Percentiles rank a stretch among this genome's conserved stretches.
Conservation (phyloP, 176 grass and related monocot genomes). For the Hsuehochloa calcarea region DNA sequence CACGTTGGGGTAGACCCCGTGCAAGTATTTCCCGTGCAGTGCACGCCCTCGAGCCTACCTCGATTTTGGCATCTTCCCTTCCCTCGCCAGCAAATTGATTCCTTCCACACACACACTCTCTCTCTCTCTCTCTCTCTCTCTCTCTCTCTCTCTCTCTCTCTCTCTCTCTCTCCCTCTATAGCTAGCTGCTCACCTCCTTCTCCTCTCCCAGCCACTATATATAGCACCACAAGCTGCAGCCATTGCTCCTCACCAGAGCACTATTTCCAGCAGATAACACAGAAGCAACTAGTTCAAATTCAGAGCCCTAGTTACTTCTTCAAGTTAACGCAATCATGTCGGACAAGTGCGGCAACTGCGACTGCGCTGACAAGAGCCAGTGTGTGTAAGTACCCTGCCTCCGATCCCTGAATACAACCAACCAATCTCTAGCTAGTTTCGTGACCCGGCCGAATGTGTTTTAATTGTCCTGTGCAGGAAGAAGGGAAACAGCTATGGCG, state of each 20-base stretch:
- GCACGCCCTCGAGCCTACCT: no score
- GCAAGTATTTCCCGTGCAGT: no score
- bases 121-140: background rate
- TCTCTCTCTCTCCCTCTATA: background rate
- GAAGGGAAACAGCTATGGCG: slow-evolving; percentile 64
- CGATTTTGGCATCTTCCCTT: no score
- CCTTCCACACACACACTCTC: no score
- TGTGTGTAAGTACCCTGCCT: slow-evolving; percentile 52
- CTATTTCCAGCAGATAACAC: background rate
- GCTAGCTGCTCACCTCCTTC: no score
- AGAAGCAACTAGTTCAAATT: background rate
- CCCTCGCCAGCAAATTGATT: background rate
- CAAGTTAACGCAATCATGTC: slow-evolving; percentile 46
- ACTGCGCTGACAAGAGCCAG: slow-evolving; percentile 80
- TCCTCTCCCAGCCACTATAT: slow-evolving; percentile 15
- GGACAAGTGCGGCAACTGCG: slow-evolving; percentile 80
- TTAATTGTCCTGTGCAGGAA: slow-evolving; percentile 43
- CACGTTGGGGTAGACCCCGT: no score
- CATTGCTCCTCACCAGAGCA: slow-evolving; percentile 29
- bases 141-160: background rate
- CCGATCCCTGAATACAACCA: background rate
- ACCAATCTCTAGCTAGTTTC: background rate
- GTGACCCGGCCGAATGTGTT: background rate
- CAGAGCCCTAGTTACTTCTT: background rate
- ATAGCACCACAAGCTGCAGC: background rate